Base-by-base conservation (phyloP, 345 rosid genomes). In the Aethionema arabicum region DNA sequence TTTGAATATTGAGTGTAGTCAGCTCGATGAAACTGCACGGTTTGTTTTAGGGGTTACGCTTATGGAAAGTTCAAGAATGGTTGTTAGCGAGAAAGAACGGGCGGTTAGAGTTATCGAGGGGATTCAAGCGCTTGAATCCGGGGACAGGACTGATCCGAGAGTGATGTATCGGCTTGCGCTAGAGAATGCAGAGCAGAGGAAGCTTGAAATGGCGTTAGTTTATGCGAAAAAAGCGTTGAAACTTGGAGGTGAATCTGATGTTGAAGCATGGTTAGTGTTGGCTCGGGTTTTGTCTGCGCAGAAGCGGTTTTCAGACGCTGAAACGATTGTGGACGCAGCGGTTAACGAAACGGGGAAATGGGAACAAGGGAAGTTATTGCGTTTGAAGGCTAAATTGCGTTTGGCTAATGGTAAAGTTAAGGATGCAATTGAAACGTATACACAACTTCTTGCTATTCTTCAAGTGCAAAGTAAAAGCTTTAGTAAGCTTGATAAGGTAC, bases 291-390 rank as follows among this genome's bases (percentile, higher is more conserved):
- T 86, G 56, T 89, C 96, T 0, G 95, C 95, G 39, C 84, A 80
- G 74, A 83, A 81, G 61, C 77, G 67, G 65, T 83, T 72, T 63
- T 43, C 51, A 27, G 89, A 83, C 39, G 89, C 87, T 9, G 96
- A 84, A 77, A 74, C 66, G 6, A 65, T 84, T 14, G 73, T 82
- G 15, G 75, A 52, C 60, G 85, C 83, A 3, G 95, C 89, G 11
- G 70, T 89, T 69, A 87, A 86, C 8, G 87, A 86, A 67, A 81
- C 87, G 37, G 85, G 81, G 47, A 83, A 78, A 66, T 89, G 89
- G 95, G 91, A 86, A 48, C 95, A 89, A 39, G 91, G 91, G 72
- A 91, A 82, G 63, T 74, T 89, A 56, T 76, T 89, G 83, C 81
- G 83, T 72, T 74, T 89, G 59, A 83, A 78, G 65, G 95, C 96